Conservation (phyloP, 225 moss, liverwort and hornwort species). For the Physcomitrium patens region DNA sequence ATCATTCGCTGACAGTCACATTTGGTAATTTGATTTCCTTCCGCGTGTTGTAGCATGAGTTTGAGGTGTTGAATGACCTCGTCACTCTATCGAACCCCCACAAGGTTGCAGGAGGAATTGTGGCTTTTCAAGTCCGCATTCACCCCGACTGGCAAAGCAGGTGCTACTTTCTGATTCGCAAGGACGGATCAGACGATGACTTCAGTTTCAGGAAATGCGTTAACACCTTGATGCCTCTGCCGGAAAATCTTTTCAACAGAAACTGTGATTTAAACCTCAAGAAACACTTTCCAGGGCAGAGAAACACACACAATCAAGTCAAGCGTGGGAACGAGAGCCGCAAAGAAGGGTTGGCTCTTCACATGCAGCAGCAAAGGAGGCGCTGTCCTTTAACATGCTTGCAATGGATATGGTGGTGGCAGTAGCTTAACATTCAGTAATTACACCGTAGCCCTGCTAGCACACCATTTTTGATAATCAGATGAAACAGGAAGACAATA, state of each 20-base stretch:
- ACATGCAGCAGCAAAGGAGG: no score
- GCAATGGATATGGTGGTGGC: no score
- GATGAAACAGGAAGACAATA: no score
- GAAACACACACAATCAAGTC: slow-evolving; percentile 32
- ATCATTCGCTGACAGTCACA: not conserved
- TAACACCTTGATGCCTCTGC: slow-evolving; percentile 67
- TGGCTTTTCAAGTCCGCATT: slow-evolving; percentile 57
- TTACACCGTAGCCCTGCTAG: no score
- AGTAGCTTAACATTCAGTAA: no score
- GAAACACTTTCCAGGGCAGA: slow-evolving; percentile 45
- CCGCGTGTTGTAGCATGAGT: slow-evolving; percentile 49
- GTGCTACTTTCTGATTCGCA: slow-evolving; percentile 59
- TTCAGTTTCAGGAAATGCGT: slow-evolving; percentile 75
- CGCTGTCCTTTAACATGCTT: no score
- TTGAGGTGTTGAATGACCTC: slow-evolving; percentile 54
- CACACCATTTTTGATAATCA: no score
- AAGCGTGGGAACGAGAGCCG: no score
- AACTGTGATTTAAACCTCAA: slow-evolving; percentile 55
- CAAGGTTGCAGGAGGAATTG: slow-evolving; percentile 52
- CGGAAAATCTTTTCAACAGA: slow-evolving; percentile 44
- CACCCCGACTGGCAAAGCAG: slow-evolving; percentile 64
- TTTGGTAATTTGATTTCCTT: not conserved
- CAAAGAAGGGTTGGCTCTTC: no score
- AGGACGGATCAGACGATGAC: slow-evolving; percentile 55
- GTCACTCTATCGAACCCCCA: slow-evolving; percentile 53